Evolutionary conservation across 352 stramenopile species (phyloP).

Genomic region (Phytophthora sp.): DNA sequence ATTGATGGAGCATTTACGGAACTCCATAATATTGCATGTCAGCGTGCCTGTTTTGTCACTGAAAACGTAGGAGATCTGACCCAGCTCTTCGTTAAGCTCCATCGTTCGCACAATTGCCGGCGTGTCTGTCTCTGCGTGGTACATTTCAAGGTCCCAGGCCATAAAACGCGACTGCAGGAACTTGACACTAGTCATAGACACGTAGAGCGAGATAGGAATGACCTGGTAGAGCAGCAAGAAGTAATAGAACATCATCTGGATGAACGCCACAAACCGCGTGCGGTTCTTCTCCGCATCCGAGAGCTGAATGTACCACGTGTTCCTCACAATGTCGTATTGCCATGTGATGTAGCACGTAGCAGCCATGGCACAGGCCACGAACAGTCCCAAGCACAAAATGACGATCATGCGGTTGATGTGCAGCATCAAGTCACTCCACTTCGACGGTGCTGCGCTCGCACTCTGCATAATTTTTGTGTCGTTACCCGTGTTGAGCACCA

Average conservation of each 20-base stretch:
- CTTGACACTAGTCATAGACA: constrained; percentile 91
- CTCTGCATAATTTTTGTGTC: constrained; percentile 94
- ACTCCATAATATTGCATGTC: constrained; percentile 95
- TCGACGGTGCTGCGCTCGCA: constrained; percentile 71
- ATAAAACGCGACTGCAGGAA: constrained; percentile 90
- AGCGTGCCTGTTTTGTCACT: constrained; percentile 94
- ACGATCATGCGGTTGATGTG: constrained; percentile 85
- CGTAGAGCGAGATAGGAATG: constrained; percentile 94
- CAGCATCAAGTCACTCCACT: constrained; percentile 87
- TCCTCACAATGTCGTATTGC: constrained; percentile 72
- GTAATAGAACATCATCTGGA: constrained; percentile 94
- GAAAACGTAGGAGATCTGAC: constrained; percentile 92
- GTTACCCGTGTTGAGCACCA: constrained; percentile 91
- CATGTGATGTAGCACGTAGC: constrained; percentile 80
- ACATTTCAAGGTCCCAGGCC: constrained; percentile 89
- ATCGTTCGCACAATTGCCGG: constrained; percentile 84
- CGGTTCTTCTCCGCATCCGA: constrained; percentile 38
- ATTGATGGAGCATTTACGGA: constrained; percentile 94
- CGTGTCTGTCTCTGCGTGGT: constrained; percentile 93
- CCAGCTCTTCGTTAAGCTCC: constrained; percentile 92
- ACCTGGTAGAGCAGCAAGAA: constrained; percentile 92
- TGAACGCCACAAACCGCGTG: constrained; percentile 58
- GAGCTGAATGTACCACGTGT: constrained; percentile 81
- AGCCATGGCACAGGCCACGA: constrained; percentile 67
- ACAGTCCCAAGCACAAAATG: constrained; percentile 67